A percentile compares a stretch with the other conserved stretches of the same genome.
Conservation (phyloP, 805 yeast species). For the Metschnikowia chrysomelidarum region DNA sequence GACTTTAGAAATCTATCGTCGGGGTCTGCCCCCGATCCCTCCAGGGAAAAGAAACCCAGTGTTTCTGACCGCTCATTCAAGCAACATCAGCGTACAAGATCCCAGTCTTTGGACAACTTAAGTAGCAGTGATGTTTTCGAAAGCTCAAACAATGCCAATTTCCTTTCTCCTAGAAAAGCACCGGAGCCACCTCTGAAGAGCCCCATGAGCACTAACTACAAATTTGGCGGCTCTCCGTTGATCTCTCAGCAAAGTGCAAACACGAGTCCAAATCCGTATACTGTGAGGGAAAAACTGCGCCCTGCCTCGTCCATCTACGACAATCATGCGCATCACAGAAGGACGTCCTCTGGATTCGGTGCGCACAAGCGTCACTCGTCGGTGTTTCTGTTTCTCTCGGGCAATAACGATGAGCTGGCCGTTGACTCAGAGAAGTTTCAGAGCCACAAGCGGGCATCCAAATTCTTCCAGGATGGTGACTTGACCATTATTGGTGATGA, state of each 20-base stretch:
- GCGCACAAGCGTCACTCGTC: constrained; percentile 62
- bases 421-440: constrained; percentile 11
- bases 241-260: constrained; percentile 1
- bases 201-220: constrained; percentile 28
- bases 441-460: constrained; percentile 12
- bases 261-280: constrained; percentile 17
- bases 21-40: not conserved
- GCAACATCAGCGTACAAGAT: constrained; percentile 46
- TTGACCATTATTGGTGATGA: constrained; percentile 15
- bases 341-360: constrained; percentile 28
- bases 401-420: constrained; percentile 23
- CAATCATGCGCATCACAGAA: constrained; percentile 29
- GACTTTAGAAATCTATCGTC: constrained; percentile 13
- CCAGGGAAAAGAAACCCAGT: not conserved
- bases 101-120: constrained; percentile 49
- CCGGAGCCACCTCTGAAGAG: constrained; percentile 60
- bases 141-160: constrained; percentile 25
- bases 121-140: constrained; percentile 3
- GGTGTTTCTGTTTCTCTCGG: constrained; percentile 49
- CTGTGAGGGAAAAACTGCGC: constrained; percentile 31
- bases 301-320: constrained; percentile 55
- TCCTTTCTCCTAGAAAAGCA: constrained; percentile 69
- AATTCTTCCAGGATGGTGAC: constrained; percentile 12
- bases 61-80: constrained; percentile 7
- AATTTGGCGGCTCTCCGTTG: constrained; percentile 30